Conservation (phyloP, 805 yeast genomes). For the Yarrowia hollandica region DNA sequence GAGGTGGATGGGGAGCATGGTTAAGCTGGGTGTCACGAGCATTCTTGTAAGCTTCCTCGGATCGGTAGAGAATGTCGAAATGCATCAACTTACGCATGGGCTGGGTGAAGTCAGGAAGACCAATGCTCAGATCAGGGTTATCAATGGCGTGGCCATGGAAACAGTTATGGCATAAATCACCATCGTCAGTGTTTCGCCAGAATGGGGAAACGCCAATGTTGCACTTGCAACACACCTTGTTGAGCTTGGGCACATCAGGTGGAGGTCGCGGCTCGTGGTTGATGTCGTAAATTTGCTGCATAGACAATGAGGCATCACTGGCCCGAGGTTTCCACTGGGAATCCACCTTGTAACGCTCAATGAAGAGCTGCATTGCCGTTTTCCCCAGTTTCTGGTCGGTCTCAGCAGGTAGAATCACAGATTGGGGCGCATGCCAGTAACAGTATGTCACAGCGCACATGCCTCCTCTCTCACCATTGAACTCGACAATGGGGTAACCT, state of each 20-base stretch:
- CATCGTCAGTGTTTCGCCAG: conserved; percentile 5
- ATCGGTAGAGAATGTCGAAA: conserved; percentile 3
- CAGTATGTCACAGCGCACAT: conserved; percentile 34
- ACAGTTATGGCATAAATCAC: conserved; percentile 1
- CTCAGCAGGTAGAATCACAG: conserved; percentile 31
- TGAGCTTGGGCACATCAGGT: conserved; percentile 8
- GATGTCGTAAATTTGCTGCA: conserved; percentile 15
- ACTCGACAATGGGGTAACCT: conserved; percentile 27
- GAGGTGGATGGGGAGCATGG: not conserved
- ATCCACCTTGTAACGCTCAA: conserved; percentile 35
- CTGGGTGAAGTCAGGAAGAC: not conserved
- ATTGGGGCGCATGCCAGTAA: conserved; percentile 31
- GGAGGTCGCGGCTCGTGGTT: conserved; percentile 21
- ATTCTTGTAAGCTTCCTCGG: not conserved
- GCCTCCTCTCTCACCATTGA: conserved; percentile 36
- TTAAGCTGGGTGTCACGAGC: conserved; percentile 1
- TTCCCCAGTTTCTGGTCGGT: conserved; percentile 33
- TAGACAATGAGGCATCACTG: not conserved
- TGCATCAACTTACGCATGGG: conserved; percentile 19
- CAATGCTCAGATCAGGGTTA: conserved; percentile 9
- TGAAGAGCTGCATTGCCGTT: conserved; percentile 41
- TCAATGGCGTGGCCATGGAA: conserved; percentile 7
- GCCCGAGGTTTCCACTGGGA: conserved; percentile 3
- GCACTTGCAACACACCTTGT: conserved; percentile 17
- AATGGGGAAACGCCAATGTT: not conserved